Base-by-base conservation (phyloP, 768 basidiomycete species). In the Kondoa subrosea region DNA sequence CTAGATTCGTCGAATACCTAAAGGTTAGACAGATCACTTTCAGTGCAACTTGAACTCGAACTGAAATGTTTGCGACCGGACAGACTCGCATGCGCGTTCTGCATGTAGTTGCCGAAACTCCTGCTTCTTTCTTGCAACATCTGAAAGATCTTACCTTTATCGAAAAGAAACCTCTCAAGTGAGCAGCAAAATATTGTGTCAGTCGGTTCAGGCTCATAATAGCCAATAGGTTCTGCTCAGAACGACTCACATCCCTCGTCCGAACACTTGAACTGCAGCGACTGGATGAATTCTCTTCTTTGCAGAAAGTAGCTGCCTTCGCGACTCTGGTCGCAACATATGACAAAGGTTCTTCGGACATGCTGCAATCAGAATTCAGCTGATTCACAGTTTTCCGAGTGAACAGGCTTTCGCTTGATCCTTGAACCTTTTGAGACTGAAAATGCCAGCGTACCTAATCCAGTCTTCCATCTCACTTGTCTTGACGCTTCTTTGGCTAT, bases 121-220 rank as follows among this genome's bases (percentile, higher is more conserved):
- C 95, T 0, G 80, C 88, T 30, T 97, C 93, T 1, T 99, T 99
- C 77, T 79, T 99, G 56, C 93, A 96, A 74, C 95, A 99, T 78
- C 81, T 99, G 60, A 97, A 95, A 78, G 95, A 99, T 73, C 96
- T 97, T 70, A 97, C 95, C 16, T 99, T 91, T 76, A 99, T 99
- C 67, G 95, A 99, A 76, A 82, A 88, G 67, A 81, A 92, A 70
- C 95, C 95, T 14, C 78, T 99, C 69, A 83, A 89, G 93, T 89
- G 76, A 65, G 81, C 21, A 12, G 25, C 15, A 65, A 66, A 12
- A 50, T 32, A 63, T 65, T 34, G 56, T 67, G 64, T 71, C 58
- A 56, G 56, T n/a, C n/a, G n/a, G n/a, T n/a, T n/a, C n/a, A n/a
- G 12, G 29, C 65, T 8, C 63, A 26, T 27, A 50, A 58, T 56